Base-by-base conservation (phyloP, 495 filamentous ascomycete species). In the Aspergillus cristatus region DNA sequence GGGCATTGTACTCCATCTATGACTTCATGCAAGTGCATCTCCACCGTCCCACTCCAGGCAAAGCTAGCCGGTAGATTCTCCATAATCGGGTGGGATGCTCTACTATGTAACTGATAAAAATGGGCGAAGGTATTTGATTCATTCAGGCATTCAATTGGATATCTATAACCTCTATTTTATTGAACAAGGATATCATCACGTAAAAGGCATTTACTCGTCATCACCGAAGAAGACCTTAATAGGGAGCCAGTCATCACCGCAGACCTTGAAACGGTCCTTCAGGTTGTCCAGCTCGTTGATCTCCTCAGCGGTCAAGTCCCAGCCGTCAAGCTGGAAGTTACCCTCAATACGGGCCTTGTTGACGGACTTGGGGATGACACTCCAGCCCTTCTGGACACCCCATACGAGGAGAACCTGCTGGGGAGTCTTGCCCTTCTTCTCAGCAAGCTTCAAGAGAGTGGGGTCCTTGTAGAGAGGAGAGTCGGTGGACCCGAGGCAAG, bases 221-320 rank as follows among this genome's bases (percentile, higher is more conserved):
- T 89, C 84, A 7, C 84, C 86, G 58, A 86, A 86, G 73, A 91
- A 91, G 6, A 90, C 82, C 73, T 82, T 83, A 20, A 86, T 50
- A 2, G 81, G 82, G 50, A 87, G 52, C 79, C 81, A 85, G 35
- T 31, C 46, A 48, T 86, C 82, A 14, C 67, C 71, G 43, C 79
- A 85, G 37, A 85, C 78, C 74, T 85, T 86, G 64, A 82, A 82
- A 38, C 82, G 71, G 42, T 80, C 75, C 53, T 71, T 72, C 38
- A 85, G 58, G 50, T 63, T 69, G 41, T 78, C 74, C 17, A 86
- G 62, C 65, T 71, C 66, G 43, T 63, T 59, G 14, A 85, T 43
- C 57, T 86, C 81, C 25, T 81, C 78, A 32, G 65, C 66, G 14
- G 74, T 77, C 57, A 86, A 56, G 32, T 70, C 59, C 76, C 72